These are phyloP conservation scores for Coriolopsis trogii DNA, from an alignment of 1,284 basidiomycete species.

Conservation along the genomic window DNA sequence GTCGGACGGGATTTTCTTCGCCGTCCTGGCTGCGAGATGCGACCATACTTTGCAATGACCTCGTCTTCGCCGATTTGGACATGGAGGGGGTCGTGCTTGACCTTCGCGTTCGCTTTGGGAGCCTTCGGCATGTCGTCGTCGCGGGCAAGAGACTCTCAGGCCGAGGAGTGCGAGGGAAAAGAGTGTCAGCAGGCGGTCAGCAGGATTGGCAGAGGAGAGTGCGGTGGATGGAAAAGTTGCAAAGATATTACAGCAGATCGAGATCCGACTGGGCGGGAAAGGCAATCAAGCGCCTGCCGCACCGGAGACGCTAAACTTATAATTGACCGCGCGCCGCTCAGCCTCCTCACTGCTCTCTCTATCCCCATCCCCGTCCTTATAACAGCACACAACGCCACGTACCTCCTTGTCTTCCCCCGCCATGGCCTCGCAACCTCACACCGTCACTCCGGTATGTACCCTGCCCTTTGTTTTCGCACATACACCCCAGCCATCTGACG, in stretches of 20 bases:
- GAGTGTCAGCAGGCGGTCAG: slow-evolving; percentile 1
- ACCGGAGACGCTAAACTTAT: background rate
- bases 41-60: slow-evolving; percentile 74
- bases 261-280: slow-evolving; percentile 19
- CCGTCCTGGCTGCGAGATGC: slow-evolving; percentile 73
- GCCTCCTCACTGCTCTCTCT: too few species aligned
- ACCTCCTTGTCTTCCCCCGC: slow-evolving; percentile 10
- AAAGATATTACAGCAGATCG: slow-evolving; percentile 19
- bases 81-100: slow-evolving; percentile 85
- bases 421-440: slow-evolving; percentile 19
- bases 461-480: background rate
- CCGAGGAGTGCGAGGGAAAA: background rate
- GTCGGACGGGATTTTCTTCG: slow-evolving; percentile 60
- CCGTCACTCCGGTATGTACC: slow-evolving; percentile 13
- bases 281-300: slow-evolving; percentile 1
- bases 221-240: slow-evolving; percentile 4
- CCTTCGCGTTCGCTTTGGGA: slow-evolving; percentile 52
- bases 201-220: slow-evolving; percentile 5
- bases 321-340: background rate
- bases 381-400: slow-evolving; percentile 5
- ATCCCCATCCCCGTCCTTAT: slow-evolving; percentile 10
- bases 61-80: slow-evolving; percentile 82
- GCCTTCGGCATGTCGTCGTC: slow-evolving; percentile 75
- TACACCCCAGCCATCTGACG: slow-evolving; percentile 13
- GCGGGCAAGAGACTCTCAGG: background rate